Evolutionary conservation across 805 yeast species (phyloP).

Genomic region (Saturnispora sanitii): DNA sequence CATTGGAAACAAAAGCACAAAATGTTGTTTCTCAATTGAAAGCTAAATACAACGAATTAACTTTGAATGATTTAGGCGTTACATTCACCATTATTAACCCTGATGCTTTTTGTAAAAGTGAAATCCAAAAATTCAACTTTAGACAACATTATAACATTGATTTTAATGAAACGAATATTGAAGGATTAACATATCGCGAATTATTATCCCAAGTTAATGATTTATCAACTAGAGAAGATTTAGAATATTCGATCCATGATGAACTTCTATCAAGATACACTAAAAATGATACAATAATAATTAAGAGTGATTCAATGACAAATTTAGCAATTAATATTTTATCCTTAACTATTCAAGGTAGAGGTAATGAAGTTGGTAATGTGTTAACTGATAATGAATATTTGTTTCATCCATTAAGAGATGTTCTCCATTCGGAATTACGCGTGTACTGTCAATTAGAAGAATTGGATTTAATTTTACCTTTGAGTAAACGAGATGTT

Average conservation of each 20-base stretch:
- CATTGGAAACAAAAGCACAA: background rate
- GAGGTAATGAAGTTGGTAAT: slow-evolving; percentile 60
- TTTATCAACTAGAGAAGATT: slow-evolving; percentile 59
- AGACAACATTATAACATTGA: slow-evolving; percentile 23
- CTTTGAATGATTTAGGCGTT: slow-evolving; percentile 25
- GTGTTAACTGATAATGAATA: slow-evolving; percentile 35
- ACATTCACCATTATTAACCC: slow-evolving; percentile 33
- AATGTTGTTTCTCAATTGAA: slow-evolving; percentile 8
- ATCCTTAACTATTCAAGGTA: slow-evolving; percentile 72
- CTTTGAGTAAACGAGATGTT: slow-evolving; percentile 9
- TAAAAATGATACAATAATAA: slow-evolving; percentile 33
- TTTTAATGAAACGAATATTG: slow-evolving; percentile 7
- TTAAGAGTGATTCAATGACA: slow-evolving; percentile 77
- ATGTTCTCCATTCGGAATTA: slow-evolving; percentile 61
- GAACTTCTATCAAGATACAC: slow-evolving; percentile 43
- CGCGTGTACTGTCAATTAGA: slow-evolving; percentile 40
- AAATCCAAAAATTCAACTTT: slow-evolving; percentile 27
- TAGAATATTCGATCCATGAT: slow-evolving; percentile 37
- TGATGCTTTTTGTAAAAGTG: slow-evolving; percentile 29
- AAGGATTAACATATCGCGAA: slow-evolving; percentile 19
- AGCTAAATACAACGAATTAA: slow-evolving; percentile 12
- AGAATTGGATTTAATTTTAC: slow-evolving; percentile 29
- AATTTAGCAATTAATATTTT: slow-evolving; percentile 72
- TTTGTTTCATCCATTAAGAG: slow-evolving; percentile 63
- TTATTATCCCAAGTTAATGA: slow-evolving; percentile 34